Evolutionary conservation across 1,284 basidiomycete genomes (phyloP), one percentile per base, ranked within the genome.

Genomic region (Tilletiopsis washingtonensis): DNA sequence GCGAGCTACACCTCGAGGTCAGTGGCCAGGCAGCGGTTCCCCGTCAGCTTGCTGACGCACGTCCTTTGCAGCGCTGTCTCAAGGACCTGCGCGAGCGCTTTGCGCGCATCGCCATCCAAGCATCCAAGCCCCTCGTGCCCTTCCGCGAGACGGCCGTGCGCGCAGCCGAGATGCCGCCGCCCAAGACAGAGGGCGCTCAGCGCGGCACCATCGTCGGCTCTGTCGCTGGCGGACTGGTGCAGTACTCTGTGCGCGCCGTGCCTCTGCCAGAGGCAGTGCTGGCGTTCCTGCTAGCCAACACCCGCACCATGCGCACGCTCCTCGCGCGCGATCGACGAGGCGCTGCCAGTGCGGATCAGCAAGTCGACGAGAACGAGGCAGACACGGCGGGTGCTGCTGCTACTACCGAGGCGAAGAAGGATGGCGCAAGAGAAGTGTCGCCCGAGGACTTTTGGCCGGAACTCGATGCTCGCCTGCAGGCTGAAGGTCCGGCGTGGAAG

Each of bases 41-140:
- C 14, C 7, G 4, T 39, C 12, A 12, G 11, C 5, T 21, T 17
- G 29, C 25, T 41, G 36, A 40, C 36, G 23, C 26, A 12, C 14
- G 40, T 36, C 32, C 53, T 24, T n/a, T n/a, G 3, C 69, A 93
- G 87, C 82, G 94, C 59, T 99, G 94, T 69, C 75, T 98, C 45
- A 91, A 90, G 74, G 94, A 98, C 74, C 78, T 99, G 17, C 81
- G 88, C 20, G 94, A 98, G 74, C 80, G 93, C 20, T 98, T 98
- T 71, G 93, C 94, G 0, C 83, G 84, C 54, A 84, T 94, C 45
- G 86, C 88, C 46, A 91, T 99, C 43, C 88, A 93, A 62, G 84
- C 86, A 6, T 96, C 91, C 1, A 84, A 91, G 62, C 91, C 93
- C 0, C 93, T 98, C 46, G 94, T 99, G 4, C 93, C 94, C 1